These are phyloP conservation scores for Stagonosporopsis cucurbitacearum DNA, from an alignment of 2,329 filamentous ascomycete species.

Conservation along the genomic window DNA sequence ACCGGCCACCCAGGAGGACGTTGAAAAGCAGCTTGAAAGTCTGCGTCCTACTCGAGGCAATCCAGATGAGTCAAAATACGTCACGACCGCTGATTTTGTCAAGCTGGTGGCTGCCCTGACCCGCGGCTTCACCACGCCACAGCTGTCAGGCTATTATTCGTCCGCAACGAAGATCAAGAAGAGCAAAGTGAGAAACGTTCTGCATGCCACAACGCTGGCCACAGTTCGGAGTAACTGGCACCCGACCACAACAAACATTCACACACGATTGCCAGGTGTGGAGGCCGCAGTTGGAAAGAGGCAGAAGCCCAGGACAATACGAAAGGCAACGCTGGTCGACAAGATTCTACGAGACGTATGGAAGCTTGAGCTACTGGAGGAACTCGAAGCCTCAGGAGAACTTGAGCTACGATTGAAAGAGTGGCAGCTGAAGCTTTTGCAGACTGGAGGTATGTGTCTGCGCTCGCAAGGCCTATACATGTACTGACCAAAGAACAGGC, in stretches of 20 bases:
- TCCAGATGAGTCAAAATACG: slow-evolving; percentile 36
- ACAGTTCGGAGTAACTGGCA: slow-evolving; percentile 42
- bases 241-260: slow-evolving; percentile 32
- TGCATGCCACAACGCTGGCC: slow-evolving; percentile 23
- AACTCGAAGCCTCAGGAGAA: slow-evolving; percentile 45
- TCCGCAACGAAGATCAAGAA: slow-evolving; percentile 31
- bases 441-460: slow-evolving; percentile 28
- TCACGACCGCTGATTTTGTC: slow-evolving; percentile 35
- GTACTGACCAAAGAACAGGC: slow-evolving; percentile 22
- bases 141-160: slow-evolving; percentile 44
- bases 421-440: slow-evolving; percentile 44
- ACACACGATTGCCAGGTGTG: slow-evolving; percentile 33
- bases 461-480: too few species aligned
- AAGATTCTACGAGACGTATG: slow-evolving; percentile 45
- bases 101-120: slow-evolving; percentile 34
- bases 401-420: slow-evolving; percentile 43
- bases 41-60: slow-evolving; percentile 34
- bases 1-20: slow-evolving; percentile 35
- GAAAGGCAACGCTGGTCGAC: slow-evolving; percentile 42
- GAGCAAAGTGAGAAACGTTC: slow-evolving; percentile 23
- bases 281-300: slow-evolving; percentile 18
- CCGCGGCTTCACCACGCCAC: slow-evolving; percentile 37
- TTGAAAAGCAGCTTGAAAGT: slow-evolving; percentile 40
- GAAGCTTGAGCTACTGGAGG: slow-evolving; percentile 44
- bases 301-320: slow-evolving; percentile 17